A percentile compares a stretch with the other conserved stretches of the same genome.
These are phyloP conservation scores for Tetrahymena thermophila DNA, from an alignment of 73 alveolate species.

Conservation along the genomic window DNA sequence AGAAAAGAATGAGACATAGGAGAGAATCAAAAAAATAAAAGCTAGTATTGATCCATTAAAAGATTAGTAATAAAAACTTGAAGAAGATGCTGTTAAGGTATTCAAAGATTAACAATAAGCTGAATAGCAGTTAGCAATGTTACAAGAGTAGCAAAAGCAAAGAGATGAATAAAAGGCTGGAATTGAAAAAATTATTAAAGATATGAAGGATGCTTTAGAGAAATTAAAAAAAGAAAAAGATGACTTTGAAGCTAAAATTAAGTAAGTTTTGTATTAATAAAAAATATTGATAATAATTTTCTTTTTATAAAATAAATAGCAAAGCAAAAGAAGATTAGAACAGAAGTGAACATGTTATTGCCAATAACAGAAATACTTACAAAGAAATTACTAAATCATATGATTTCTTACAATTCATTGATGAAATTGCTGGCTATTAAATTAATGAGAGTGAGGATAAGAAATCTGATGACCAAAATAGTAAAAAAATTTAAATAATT, in stretches of 20 bases:
- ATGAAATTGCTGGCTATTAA: constrained; percentile 21
- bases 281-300: neutral
- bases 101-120: constrained; percentile 56
- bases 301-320: neutral
- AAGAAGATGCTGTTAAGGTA: constrained; percentile 39
- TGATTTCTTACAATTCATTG: constrained; percentile 20
- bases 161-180: constrained; percentile 3
- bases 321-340: constrained; percentile 14
- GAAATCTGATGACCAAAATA: neutral
- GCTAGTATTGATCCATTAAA: constrained; percentile 12
- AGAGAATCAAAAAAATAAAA: constrained; percentile 24
- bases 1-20: constrained; percentile 37
- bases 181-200: neutral
- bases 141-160: constrained; percentile 5
- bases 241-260: neutral
- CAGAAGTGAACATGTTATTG: constrained; percentile 8
- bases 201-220: neutral
- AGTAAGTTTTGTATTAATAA: neutral
- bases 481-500: neutral
- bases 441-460: neutral
- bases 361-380: constrained; percentile 2
- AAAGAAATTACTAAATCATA: constrained; percentile 11
- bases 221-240: constrained; percentile 21
- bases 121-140: neutral
- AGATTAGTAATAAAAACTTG: constrained; percentile 18